These are phyloP conservation scores for Fusarium subglutinans DNA, from an alignment of 2,329 filamentous ascomycete genomes.

Conservation along the genomic window DNA sequence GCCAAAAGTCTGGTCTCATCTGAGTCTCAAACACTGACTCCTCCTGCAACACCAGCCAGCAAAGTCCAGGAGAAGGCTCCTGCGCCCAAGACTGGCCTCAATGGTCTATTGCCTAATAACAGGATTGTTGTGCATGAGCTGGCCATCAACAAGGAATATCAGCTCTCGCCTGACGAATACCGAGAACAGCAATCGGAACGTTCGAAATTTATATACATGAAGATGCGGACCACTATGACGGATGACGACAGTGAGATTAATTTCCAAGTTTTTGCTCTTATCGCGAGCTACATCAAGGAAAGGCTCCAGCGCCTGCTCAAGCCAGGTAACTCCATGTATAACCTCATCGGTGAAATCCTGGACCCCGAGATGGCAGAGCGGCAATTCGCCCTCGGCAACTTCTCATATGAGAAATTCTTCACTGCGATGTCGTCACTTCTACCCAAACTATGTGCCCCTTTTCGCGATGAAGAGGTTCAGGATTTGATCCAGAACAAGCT, in stretches of 20 bases:
- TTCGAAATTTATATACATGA: conserved; percentile 62
- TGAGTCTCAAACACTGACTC: conserved; percentile 61
- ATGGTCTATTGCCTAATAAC: conserved; percentile 74
- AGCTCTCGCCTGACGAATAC: conserved; percentile 71
- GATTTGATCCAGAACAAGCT: conserved; percentile 71
- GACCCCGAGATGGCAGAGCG: conserved; percentile 76
- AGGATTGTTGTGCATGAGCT: conserved; percentile 81
- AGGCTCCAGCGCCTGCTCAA: conserved; percentile 78
- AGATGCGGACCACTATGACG: conserved; percentile 71
- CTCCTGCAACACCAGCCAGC: conserved; percentile 60
- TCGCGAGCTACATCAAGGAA: conserved; percentile 75
- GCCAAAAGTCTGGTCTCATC: conserved; percentile 51
- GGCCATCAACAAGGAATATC: conserved; percentile 80
- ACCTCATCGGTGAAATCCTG: conserved; percentile 77
- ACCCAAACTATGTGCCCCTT: conserved; percentile 82
- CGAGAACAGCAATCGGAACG: conserved; percentile 64
- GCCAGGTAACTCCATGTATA: conserved; percentile 77
- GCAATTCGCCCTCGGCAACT: conserved; percentile 76
- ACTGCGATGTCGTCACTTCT: conserved; percentile 77
- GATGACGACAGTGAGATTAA: conserved; percentile 71
- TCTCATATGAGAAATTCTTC: conserved; percentile 86
- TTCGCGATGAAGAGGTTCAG: conserved; percentile 80
- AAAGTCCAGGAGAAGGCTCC: conserved; percentile 51
- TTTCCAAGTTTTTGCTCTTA: conserved; percentile 73
- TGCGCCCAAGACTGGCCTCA: conserved; percentile 53